These are phyloP conservation scores for Russula virescens DNA, from an alignment of 768 basidiomycete genomes.

Conservation along the genomic window DNA sequence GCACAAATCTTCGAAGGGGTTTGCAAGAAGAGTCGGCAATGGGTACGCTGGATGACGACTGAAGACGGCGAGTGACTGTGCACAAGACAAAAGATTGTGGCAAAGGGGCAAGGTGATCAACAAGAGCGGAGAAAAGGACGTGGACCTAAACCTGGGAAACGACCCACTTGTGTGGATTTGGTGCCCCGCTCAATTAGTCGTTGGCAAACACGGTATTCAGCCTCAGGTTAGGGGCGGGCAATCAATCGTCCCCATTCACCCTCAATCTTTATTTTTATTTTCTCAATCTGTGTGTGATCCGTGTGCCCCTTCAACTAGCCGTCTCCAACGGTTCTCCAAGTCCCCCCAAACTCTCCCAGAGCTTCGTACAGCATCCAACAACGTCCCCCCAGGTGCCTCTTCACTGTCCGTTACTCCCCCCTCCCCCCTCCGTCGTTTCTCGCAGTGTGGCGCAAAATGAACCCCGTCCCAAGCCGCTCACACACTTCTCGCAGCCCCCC, in stretches of 20 bases:
- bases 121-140: not conserved
- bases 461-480: not conserved
- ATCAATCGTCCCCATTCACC: not conserved
- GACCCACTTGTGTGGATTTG: not conserved
- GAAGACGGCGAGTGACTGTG: constrained; percentile 4
- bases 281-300: too few relatives aligned
- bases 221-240: not conserved
- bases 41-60: not conserved
- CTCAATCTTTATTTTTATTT: not conserved
- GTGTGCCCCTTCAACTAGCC: too few relatives aligned
- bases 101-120: constrained; percentile 2
- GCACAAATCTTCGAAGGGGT: not conserved
- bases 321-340: not conserved
- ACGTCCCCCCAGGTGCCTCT: not conserved
- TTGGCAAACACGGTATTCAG: not conserved
- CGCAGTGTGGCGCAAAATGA: not conserved
- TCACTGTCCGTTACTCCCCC: not conserved
- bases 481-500: not conserved
- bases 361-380: not conserved
- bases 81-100: not conserved
- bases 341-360: not conserved
- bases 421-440: not conserved
- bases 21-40: not conserved
- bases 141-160: not conserved
- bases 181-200: not conserved